A percentile compares a stretch with the other conserved stretches of the same genome.
Evolutionary conservation across 2,329 filamentous ascomycete genomes (phyloP).

Genomic region (Penicillium sp.): DNA sequence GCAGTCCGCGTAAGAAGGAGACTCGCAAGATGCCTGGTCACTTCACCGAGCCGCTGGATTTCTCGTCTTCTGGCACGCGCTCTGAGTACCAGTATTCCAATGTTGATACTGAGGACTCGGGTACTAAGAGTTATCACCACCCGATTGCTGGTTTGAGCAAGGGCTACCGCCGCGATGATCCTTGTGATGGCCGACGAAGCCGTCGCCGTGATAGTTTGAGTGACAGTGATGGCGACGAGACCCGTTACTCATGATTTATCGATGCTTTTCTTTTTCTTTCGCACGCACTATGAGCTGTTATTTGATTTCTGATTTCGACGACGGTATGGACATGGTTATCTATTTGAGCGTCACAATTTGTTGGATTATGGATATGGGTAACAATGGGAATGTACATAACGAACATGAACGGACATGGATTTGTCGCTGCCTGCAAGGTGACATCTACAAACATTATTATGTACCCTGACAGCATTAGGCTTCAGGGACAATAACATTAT

Average conservation of each 20-base stretch:
- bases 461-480: not conserved
- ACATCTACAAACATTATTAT: not conserved
- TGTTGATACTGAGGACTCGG: conserved; percentile 44
- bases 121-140: conserved; percentile 58
- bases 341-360: conserved; percentile 1
- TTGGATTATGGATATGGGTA: conserved; percentile 10
- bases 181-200: conserved; percentile 25
- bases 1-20: conserved; percentile 39
- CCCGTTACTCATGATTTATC: conserved; percentile 26
- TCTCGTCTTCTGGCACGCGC: conserved; percentile 39
- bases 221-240: conserved; percentile 50
- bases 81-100: conserved; percentile 45
- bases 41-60: conserved; percentile 47
- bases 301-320: conserved; percentile 3
- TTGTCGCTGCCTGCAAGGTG: not conserved
- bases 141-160: conserved; percentile 56
- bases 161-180: conserved; percentile 41
- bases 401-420: not conserved
- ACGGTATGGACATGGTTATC: not conserved
- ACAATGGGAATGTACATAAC: conserved; percentile 17
- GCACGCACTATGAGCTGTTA: not conserved
- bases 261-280: not conserved
- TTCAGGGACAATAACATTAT: not conserved
- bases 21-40: conserved; percentile 38
- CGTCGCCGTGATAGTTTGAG: conserved; percentile 54